Base-by-base conservation (phyloP, 1,139 yeast genomes). In the Geotrichum candidum region DNA sequence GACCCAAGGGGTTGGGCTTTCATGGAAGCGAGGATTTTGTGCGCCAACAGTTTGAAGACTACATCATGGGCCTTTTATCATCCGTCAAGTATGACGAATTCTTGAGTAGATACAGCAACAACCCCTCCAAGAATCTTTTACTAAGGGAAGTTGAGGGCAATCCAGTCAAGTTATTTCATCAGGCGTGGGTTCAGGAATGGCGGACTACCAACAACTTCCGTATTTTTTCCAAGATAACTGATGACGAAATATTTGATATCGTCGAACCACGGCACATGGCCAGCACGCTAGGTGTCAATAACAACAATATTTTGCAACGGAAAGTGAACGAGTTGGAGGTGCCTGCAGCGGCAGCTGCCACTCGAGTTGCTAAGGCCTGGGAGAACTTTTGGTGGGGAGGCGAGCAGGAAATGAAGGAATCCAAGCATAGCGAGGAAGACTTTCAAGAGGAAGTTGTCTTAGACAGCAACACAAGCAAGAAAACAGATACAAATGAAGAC, bases 21-120 rank as follows among this genome's bases (percentile, higher is more conserved):
- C 74, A 76, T 55, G 98, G 97, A 1, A 89, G 91, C 68, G 97
- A 94, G 69, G 99, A 94, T 73, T 89, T 87, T 69, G 87, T 94
- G 46, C 79, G 98, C 60, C 82, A 86, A 74, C 90, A 86, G 68
- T 92, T 92, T 74, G 99, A 94, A 71, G 97, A 91, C 69, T 94
- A 94, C 70, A 75, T 92, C 46, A 81, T 88, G 65, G 90, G 96
- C 18, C 74, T 94, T 66, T 74, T 92, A 52, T 79, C 96, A 0
- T 80, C 89, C 27, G 84, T 83, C 53, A 87, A 95, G 72, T 88
- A 85, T 69, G 82, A 82, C 66, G 84, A 81, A 63, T 90, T 86
- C 69, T 67, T 82, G 18, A 35, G 29, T 15, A 27, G 57, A n/a
- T 41, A 41, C 48, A 18, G 48, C 48, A 55, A 29, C 7, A 25